phyloP scores from a whole-genome alignment of 805 yeast species.

The Nakazawaea sp. region DNA sequence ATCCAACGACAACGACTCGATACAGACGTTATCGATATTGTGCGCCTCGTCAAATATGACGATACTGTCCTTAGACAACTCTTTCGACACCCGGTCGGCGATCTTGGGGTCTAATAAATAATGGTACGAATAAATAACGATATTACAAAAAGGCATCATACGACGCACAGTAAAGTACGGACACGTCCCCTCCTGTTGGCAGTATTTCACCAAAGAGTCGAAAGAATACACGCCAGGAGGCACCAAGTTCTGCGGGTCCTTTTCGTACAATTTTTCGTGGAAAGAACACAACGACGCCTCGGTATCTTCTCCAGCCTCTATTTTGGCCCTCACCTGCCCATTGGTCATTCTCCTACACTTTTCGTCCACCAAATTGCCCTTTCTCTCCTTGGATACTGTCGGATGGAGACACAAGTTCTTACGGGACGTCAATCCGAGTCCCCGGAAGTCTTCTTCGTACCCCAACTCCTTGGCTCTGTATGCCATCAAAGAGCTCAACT shows the following conservation, averaged over 20 bases:
- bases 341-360: slow-evolving; percentile 92
- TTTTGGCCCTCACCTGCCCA: slow-evolving; percentile 70
- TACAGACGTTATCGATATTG: slow-evolving; percentile 97
- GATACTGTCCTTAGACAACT: slow-evolving; percentile 86
- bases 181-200: slow-evolving; percentile 76
- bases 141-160: slow-evolving; percentile 92
- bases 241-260: slow-evolving; percentile 81
- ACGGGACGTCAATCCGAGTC: slow-evolving; percentile 89
- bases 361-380: slow-evolving; percentile 92
- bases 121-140: slow-evolving; percentile 94
- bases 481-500: slow-evolving; percentile 81
- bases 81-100: slow-evolving; percentile 90
- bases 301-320: slow-evolving; percentile 52
- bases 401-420: slow-evolving; percentile 93
- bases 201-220: slow-evolving; percentile 71
- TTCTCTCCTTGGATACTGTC: slow-evolving; percentile 75
- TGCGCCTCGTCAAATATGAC: slow-evolving; percentile 98
- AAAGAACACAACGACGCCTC: slow-evolving; percentile 66
- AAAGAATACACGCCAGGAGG: slow-evolving; percentile 95
- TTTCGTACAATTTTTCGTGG: slow-evolving; percentile 83
- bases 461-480: slow-evolving; percentile 81
- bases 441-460: slow-evolving; percentile 83
- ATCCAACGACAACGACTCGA: slow-evolving; percentile 88
- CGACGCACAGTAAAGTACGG: slow-evolving; percentile 98
- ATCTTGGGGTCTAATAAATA: slow-evolving; percentile 94